phyloP scores from a whole-genome alignment of 805 yeast genomes.

The Kodamaea leandrae region DNA sequence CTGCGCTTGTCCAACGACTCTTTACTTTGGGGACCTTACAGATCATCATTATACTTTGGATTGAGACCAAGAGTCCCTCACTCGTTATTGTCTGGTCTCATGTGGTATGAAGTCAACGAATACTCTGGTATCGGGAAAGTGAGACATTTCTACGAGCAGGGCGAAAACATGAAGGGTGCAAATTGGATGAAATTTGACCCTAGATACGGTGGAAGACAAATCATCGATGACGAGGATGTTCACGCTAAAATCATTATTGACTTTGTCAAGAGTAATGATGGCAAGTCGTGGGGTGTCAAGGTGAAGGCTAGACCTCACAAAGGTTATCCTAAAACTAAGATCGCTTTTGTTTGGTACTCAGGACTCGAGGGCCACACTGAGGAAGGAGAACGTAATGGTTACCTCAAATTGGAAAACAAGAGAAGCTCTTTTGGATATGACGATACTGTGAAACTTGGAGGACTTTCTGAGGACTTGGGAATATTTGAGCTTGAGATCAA shows the following conservation, averaged over 20 bases:
- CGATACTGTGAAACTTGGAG: conserved; percentile 42
- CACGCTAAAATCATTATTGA: conserved; percentile 64
- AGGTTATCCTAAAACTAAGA: conserved; percentile 46
- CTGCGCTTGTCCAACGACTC: conserved; percentile 20
- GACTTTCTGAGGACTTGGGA: conserved; percentile 62
- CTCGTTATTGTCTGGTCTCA: conserved; percentile 71
- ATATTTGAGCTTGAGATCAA: conserved; percentile 58
- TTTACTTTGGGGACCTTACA: conserved; percentile 84
- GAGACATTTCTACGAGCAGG: conserved; percentile 75
- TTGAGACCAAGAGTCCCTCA: conserved; percentile 78
- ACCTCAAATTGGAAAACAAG: conserved; percentile 25
- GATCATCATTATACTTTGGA: conserved; percentile 85
- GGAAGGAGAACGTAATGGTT: conserved; percentile 18
- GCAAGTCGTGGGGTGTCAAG: conserved; percentile 78
- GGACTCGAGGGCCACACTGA: conserved; percentile 62
- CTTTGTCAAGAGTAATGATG: conserved; percentile 69
- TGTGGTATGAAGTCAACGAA: conserved; percentile 79
- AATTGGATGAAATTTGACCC: conserved; percentile 92
- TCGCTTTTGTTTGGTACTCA: conserved; percentile 73
- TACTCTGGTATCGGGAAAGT: conserved; percentile 51
- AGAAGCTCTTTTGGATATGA: conserved; percentile 26
- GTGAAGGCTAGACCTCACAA: conserved; percentile 63
- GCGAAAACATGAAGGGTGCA: conserved; percentile 66
- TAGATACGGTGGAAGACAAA: conserved; percentile 79
- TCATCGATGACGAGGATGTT: conserved; percentile 63